Base-by-base conservation (phyloP, 352 stramenopile genomes). In the Poterioochromonas sp. region DNA sequence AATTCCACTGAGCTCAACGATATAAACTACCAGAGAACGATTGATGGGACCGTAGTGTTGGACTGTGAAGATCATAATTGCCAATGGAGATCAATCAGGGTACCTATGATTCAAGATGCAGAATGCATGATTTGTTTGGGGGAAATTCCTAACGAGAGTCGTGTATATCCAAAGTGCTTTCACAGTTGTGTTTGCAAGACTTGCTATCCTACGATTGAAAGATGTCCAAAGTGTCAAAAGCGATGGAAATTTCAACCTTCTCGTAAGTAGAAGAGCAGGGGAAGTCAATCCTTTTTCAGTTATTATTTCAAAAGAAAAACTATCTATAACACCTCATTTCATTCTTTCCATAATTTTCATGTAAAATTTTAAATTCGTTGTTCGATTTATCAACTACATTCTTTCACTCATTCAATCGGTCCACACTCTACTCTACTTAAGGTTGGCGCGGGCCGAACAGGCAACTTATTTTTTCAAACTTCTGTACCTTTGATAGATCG, bases 1-100 rank as follows among this genome's bases (percentile, higher is more conserved):
- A 53, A 53, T 20, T 53, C 44, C 20, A 53, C 44, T 20, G 44
- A 53, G 20, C 44, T 53, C 8, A 53, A 53, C 44, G 44, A 53
- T 53, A 53, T 53, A 20, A 53, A 53, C 44, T 53, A 53, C 20
- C 44, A 53, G 20, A 53, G 44, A 53, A 53, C 44, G 8, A 53
- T 53, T 53, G 44, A 53, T 53, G 44, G 44, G 20, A 53, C 44
- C 20, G 44, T 53, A 8, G 44, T 53, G 44, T 53, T 53, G 44
- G 44, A 53, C 44, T 53, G 44, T 53, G 44, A 53, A 53, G 44
- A 53, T 53, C 44, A 53, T 53, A 53, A 53, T 53, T 53, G 44
- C 20, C 44, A 53, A 53, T 53, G 44, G 44, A 53, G 44, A 20
- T 8, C 44, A 53, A 53, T 53, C 20, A 8, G 20, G 20, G 44